phyloP scores from a whole-genome alignment of 805 yeast species.

The Kuraishia hungarica region DNA sequence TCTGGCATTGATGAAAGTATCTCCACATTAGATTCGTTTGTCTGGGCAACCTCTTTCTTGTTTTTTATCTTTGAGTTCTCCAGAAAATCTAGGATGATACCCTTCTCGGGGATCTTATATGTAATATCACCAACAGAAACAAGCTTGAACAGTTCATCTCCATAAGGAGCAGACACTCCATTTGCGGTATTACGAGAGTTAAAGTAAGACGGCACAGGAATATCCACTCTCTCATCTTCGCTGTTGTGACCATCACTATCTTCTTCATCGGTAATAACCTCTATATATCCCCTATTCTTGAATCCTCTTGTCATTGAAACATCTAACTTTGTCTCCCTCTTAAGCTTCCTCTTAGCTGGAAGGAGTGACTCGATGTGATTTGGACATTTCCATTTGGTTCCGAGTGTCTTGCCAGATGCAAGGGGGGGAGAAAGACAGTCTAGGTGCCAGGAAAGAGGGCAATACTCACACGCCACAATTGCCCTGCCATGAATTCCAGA shows the following conservation, averaged over 20 bases:
- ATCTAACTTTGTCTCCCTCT: constrained; percentile 43
- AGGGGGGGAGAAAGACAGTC: constrained; percentile 80
- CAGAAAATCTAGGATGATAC: constrained; percentile 62
- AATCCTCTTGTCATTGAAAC: constrained; percentile 46
- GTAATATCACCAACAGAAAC: constrained; percentile 34
- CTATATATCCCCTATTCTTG: constrained; percentile 49
- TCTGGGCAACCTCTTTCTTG: constrained; percentile 24
- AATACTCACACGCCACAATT: constrained; percentile 73
- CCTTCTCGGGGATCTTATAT: constrained; percentile 59
- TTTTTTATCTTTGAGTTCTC: constrained; percentile 36
- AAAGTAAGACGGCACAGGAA: constrained; percentile 27
- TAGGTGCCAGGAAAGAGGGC: constrained; percentile 78
- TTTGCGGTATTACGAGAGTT: constrained; percentile 21
- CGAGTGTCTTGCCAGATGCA: constrained; percentile 61
- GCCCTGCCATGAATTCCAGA: constrained; percentile 54
- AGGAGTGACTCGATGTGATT: constrained; percentile 56
- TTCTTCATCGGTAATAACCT: constrained; percentile 32
- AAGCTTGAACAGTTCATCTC: constrained; percentile 6
- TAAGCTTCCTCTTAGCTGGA: constrained; percentile 38
- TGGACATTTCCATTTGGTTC: constrained; percentile 87
- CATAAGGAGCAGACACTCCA: constrained; percentile 21
- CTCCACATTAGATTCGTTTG: constrained; percentile 19
- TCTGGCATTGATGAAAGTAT: constrained; percentile 17
- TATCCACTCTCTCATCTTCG: constrained; percentile 14
- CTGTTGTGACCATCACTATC: constrained; percentile 27